Percentiles rank a stretch among this genome's conserved stretches.
Evolutionary conservation across 1,284 basidiomycete species (phyloP).

Genomic region (Ceratobasidium sp.): DNA sequence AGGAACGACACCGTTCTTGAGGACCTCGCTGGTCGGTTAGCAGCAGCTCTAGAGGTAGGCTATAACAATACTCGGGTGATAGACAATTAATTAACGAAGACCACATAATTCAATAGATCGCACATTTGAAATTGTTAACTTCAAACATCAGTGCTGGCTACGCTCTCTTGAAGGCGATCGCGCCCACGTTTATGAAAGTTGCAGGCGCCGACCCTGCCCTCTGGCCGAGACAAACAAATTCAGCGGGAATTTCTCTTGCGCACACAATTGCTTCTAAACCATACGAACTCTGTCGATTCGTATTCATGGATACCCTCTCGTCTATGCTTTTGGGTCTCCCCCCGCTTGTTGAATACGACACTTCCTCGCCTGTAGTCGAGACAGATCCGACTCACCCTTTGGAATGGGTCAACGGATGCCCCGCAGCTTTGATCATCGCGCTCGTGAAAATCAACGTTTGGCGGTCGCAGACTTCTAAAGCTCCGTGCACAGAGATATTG

Average conservation of each 20-base stretch:
- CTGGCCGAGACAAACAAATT: neutral
- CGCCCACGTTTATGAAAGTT: constrained; percentile 20
- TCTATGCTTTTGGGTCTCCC: constrained; percentile 18
- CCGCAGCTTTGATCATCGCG: neutral
- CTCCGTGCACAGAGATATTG: neutral
- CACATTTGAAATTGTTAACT: neutral
- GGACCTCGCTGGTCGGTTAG: neutral
- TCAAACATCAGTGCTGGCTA: constrained; percentile 2
- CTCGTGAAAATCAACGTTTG: constrained; percentile 27
- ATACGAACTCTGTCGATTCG: constrained; percentile 17
- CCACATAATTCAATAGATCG: neutral
- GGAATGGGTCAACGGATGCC: constrained; percentile 29
- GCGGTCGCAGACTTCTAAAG: neutral
- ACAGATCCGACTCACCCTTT: neutral
- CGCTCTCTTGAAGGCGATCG: neutral
- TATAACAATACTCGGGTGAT: neutral
- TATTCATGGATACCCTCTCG: constrained; percentile 30
- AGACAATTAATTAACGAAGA: no score
- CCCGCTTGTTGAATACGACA: constrained; percentile 33
- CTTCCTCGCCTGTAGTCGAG: neutral
- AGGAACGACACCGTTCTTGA: neutral
- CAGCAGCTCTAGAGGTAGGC: constrained; percentile 13
- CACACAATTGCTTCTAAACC: constrained; percentile 8
- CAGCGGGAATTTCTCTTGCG: constrained; percentile 8
- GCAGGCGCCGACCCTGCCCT: constrained; percentile 7